Evolutionary conservation across 2,329 filamentous ascomycete genomes (phyloP).

Genomic region (Calonectria naviculata): DNA sequence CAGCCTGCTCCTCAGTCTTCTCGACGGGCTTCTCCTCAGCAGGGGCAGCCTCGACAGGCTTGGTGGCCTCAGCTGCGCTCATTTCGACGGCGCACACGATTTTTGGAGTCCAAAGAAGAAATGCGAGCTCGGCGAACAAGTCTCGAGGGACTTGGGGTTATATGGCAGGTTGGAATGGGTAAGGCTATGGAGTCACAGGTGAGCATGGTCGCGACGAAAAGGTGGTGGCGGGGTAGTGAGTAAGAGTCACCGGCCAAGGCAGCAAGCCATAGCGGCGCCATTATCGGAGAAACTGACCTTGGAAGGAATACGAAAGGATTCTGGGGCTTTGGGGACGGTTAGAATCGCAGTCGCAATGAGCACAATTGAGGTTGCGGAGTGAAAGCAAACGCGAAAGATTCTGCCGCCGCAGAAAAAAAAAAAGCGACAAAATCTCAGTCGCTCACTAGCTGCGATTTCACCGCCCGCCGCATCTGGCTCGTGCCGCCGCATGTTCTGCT

Average conservation of each 20-base stretch:
- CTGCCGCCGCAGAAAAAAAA: constrained; percentile 40
- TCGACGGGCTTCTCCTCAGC: constrained; percentile 44
- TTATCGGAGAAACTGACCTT: constrained; percentile 25
- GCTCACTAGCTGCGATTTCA: constrained; percentile 42
- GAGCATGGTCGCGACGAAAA: constrained; percentile 38
- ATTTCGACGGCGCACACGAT: constrained; percentile 41
- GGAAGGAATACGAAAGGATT: not conserved
- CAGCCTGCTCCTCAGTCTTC: constrained; percentile 39
- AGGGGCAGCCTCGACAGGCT: constrained; percentile 50
- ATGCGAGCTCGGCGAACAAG: constrained; percentile 24
- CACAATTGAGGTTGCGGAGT: constrained; percentile 25
- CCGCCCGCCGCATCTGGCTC: constrained; percentile 40
- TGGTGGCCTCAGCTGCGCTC: constrained; percentile 53
- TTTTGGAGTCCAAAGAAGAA: constrained; percentile 3
- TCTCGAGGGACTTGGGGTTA: constrained; percentile 6
- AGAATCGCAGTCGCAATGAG: not conserved
- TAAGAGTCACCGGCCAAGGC: constrained; percentile 39
- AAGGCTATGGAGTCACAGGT: constrained; percentile 27
- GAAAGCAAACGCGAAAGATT: constrained; percentile 35
- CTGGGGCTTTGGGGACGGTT: not conserved
- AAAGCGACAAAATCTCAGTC: constrained; percentile 32
- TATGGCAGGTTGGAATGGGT: constrained; percentile 5
- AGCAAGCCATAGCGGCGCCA: constrained; percentile 14
- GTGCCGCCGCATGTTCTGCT: constrained; percentile 16
- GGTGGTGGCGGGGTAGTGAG: constrained; percentile 42